Evolutionary conservation across 306 rosid genomes (phyloP).

Genomic region (Cicer bijugum): DNA sequence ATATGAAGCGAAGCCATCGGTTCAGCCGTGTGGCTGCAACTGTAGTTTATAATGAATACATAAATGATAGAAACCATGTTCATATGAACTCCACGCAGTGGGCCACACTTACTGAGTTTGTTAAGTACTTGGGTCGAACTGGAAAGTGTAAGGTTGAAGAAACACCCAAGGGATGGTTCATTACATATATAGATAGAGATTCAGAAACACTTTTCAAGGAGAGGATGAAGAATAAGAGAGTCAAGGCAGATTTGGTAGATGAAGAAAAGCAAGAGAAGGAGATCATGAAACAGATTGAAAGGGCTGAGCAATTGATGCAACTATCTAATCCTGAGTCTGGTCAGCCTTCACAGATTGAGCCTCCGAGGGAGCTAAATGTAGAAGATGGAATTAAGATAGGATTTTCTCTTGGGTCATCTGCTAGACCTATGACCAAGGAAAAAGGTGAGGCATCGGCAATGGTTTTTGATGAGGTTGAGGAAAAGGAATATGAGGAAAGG

Average conservation of each 20-base stretch:
- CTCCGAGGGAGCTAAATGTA: slow-evolving; percentile 54
- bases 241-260: slow-evolving; percentile 66
- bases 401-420: slow-evolving; percentile 61
- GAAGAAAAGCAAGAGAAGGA: slow-evolving; percentile 90
- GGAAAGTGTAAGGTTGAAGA: slow-evolving; percentile 55
- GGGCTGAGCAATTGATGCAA: slow-evolving; percentile 55
- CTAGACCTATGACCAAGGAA: slow-evolving; percentile 55
- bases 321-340: slow-evolving; percentile 47
- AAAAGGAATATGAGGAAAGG: slow-evolving; percentile 46
- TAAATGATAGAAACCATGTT: slow-evolving; percentile 73
- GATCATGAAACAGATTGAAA: slow-evolving; percentile 79
- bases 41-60: slow-evolving; percentile 85
- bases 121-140: slow-evolving; percentile 76
- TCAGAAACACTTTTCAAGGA: slow-evolving; percentile 82
- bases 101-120: slow-evolving; percentile 81
- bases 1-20: slow-evolving; percentile 83
- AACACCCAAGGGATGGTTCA: too few species aligned
- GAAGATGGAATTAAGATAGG: slow-evolving; percentile 74
- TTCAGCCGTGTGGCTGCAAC: slow-evolving; percentile 87
- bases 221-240: slow-evolving; percentile 68
- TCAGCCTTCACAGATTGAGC: slow-evolving; percentile 48
- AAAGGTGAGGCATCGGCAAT: slow-evolving; percentile 50
- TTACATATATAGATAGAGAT: slow-evolving; percentile 32
- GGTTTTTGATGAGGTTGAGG: slow-evolving; percentile 67
- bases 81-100: slow-evolving; percentile 86